Evolutionary conservation across 805 yeast genomes (phyloP).

Genomic region (Candida stauntonica): DNA sequence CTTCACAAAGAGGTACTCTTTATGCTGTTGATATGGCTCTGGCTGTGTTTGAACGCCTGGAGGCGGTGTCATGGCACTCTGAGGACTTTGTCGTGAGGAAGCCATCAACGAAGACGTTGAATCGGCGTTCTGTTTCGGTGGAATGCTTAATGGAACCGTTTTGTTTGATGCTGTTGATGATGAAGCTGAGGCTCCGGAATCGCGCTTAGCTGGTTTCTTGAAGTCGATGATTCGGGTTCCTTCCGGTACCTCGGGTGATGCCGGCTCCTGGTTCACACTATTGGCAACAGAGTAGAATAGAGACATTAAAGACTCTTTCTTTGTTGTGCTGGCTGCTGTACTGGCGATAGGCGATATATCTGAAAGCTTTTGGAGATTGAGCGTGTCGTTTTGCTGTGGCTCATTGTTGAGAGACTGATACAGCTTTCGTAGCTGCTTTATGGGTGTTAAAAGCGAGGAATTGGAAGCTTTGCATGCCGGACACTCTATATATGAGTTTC

Average conservation of each 20-base stretch:
- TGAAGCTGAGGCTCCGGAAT: no score
- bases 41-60: not conserved
- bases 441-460: slow-evolving; percentile 7
- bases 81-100: slow-evolving; percentile 2
- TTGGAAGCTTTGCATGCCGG: slow-evolving; percentile 18
- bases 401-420: slow-evolving; percentile 14
- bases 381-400: not conserved
- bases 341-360: slow-evolving; percentile 10
- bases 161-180: not conserved
- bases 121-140: slow-evolving; percentile 6
- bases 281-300: slow-evolving; percentile 32
- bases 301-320: slow-evolving; percentile 29
- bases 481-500: slow-evolving; percentile 15
- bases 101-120: slow-evolving; percentile 6
- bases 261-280: slow-evolving; percentile 11
- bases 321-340: slow-evolving; percentile 8
- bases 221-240: no score
- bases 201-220: no score
- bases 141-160: not conserved
- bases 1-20: slow-evolving; percentile 66
- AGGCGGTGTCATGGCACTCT: no score
- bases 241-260: no score
- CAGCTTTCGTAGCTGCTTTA: slow-evolving; percentile 17
- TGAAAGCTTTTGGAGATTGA: not conserved
- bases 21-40: slow-evolving; percentile 29